Conservation (phyloP, 768 basidiomycete genomes). For the Amanita rubescens region DNA sequence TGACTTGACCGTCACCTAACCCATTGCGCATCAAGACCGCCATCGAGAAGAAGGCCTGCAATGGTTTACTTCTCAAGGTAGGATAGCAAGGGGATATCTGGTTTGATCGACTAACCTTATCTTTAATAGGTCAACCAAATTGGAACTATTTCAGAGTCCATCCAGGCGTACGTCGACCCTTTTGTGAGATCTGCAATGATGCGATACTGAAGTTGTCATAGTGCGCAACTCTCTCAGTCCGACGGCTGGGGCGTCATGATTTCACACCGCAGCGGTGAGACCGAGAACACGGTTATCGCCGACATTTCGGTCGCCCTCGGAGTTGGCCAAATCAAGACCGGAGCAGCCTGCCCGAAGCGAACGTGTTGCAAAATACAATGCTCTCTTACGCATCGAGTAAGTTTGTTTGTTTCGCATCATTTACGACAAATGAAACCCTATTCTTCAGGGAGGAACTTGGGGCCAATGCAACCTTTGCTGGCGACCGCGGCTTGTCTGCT, state of each 20-base stretch:
- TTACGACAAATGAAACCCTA: slow-evolving; percentile 5
- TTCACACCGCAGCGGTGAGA: slow-evolving; percentile 98
- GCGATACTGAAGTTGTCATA: slow-evolving; percentile 21
- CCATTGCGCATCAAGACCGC: slow-evolving; percentile 95
- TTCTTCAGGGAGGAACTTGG: slow-evolving; percentile 51
- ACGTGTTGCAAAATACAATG: slow-evolving; percentile 94
- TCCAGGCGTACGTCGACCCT: slow-evolving; percentile 75
- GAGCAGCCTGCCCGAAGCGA: slow-evolving; percentile 94
- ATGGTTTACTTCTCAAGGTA: slow-evolving; percentile 92
- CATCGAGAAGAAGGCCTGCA: slow-evolving; percentile 99
- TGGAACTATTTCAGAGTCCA: slow-evolving; percentile 97
- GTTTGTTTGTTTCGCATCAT: slow-evolving; percentile 21
- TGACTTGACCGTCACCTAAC: slow-evolving; percentile 97
- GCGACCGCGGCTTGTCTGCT: slow-evolving; percentile 70
- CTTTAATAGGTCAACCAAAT: slow-evolving; percentile 84
- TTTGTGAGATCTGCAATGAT: neutral
- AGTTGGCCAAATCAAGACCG: slow-evolving; percentile 96
- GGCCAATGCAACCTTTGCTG: slow-evolving; percentile 64
- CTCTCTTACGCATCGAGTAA: slow-evolving; percentile 84
- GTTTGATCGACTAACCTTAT: neutral
- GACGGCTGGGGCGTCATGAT: slow-evolving; percentile 99
- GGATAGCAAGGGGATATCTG: neutral
- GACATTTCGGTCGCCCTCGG: slow-evolving; percentile 93
- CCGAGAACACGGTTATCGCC: slow-evolving; percentile 94
- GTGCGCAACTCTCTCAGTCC: slow-evolving; percentile 91